Base-by-base conservation (phyloP, 495 filamentous ascomycete species). In the Xylaria grammica region DNA sequence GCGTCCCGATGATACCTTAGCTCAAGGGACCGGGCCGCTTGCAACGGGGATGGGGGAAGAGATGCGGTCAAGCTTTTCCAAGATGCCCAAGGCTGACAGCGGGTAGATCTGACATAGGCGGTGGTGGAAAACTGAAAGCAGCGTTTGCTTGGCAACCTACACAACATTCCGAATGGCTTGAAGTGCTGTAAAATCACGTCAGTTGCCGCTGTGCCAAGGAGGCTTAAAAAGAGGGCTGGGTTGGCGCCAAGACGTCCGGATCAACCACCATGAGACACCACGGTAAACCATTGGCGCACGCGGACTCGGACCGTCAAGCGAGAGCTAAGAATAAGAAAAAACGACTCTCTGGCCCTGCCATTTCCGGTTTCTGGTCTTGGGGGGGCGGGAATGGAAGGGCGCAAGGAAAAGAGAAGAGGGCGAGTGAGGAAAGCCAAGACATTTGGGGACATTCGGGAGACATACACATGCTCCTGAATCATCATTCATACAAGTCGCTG, bases 381-480 rank as follows among this genome's bases (percentile, higher is more conserved):
- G 6, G 17, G 44, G 17, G 6, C 17, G 44, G 44, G 44, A 17
- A 19, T 6, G 17, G 46, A 50, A 50, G 24, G 20, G 27, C 17
- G 11, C n/a, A 32, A 9, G 11, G 20, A 50, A 42, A 38, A 29
- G n/a, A 30, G 26, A 19, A 24, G 26, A 27, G 8, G 30, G 15
- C 30, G 19, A 29, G 36, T 46, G 46, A 20, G 63, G 32, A 53
- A 29, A 48, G 55, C 45, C 45, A 60, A 44, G 55, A 53, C 56
- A 67, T 46, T 15, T 38, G 27, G 27, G 50, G 38, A 61, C 26
- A 63, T 46, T 36, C 34, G 65, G 61, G 61, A 67, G 67, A 72
- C 72, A 72, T 74, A 74, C 72, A 74, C 72, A 74, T 74, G 72
- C 72, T 74, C 69, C 67, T 70, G 61, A 72, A 69, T 72, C 72